Evolutionary conservation across 2,329 filamentous ascomycete genomes (phyloP), one percentile per base, ranked within the genome.

Genomic region (Colletotrichum magnum): DNA sequence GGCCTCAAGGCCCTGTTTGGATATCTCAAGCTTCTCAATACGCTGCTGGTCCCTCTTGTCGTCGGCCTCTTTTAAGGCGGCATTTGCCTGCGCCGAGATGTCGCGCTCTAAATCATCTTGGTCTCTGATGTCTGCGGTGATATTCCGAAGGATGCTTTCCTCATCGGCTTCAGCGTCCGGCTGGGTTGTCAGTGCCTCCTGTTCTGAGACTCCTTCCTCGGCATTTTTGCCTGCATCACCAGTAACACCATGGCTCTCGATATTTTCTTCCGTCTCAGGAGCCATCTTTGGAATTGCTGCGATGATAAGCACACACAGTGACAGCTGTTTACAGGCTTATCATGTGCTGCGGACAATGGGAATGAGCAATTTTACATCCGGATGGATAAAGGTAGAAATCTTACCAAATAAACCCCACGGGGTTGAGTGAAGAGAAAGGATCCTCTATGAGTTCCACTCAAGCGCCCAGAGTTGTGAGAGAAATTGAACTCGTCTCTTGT

Each of bases 91-190:
- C 16, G 85, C 78, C 1, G 88, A 88, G 72, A 98, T 97, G 76
- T 97, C 94, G 71, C 94, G 88, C 79, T 98, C 95, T 21, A 98
- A 83, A 68, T 98, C 95, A 82, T 95, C 92, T 79, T 98, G 95
- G 75, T 97, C 90, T 66, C 94, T 90, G 24, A 96, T 89, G 67
- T 91, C 87, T 24, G 56, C 51, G 24, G 64, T 64, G 18, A 70
- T 58, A 3, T 62, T 70, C 16, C 64, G 64, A n/a, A 70, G 41
- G 26, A 68, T 54, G 24, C 51, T 26, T n/a, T 58, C 68, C 16
- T 70, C 68, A 16, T 70, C 68, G 2, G 32, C 45, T 13, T 57
- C 43, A 21, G 13, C 47, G 13, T 52, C 21, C n/a, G 18, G 1
- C 4, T 61, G 50, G 15, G 50, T 15, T 47, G 26, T 36, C 18